Conservation (phyloP, 495 filamentous ascomycete species). For the Podospora conica region DNA sequence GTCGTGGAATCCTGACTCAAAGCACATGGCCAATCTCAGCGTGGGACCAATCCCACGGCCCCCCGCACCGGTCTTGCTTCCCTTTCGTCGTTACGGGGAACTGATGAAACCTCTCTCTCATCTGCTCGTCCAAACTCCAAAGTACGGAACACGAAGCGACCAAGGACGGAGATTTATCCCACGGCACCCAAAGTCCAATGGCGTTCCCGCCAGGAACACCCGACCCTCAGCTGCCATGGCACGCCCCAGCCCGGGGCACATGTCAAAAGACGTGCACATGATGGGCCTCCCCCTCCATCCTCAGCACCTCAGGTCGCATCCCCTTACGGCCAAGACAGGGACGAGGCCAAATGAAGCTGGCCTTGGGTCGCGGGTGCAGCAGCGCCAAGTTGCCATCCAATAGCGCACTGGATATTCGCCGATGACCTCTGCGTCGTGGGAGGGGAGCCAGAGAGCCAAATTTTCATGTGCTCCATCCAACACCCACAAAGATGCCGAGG, state of each 20-base stretch:
- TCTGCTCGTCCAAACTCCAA: background rate
- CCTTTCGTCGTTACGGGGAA: background rate
- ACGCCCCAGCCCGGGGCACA: background rate
- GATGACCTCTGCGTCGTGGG: background rate
- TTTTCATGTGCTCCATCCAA: constrained; percentile 28
- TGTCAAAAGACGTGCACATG: background rate
- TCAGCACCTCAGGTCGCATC: background rate
- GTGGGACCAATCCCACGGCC: background rate
- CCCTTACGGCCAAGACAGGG: background rate
- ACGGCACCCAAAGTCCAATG: background rate
- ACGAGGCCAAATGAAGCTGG: background rate
- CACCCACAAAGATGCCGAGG: constrained; percentile 23
- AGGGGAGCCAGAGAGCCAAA: background rate
- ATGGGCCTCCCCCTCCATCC: background rate
- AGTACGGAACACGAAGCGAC: background rate
- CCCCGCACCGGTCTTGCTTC: background rate
- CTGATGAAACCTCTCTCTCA: background rate
- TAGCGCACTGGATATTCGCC: background rate
- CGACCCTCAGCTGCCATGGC: background rate
- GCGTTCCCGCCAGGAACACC: background rate
- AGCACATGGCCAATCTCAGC: background rate
- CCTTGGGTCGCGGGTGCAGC: background rate
- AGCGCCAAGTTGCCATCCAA: background rate
- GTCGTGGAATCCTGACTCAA: background rate
- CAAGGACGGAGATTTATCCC: background rate